Percentiles rank a stretch among this genome's conserved stretches.
Evolutionary conservation across 176 grass and related monocot species (phyloP).

Genomic region (Avena insularis): DNA sequence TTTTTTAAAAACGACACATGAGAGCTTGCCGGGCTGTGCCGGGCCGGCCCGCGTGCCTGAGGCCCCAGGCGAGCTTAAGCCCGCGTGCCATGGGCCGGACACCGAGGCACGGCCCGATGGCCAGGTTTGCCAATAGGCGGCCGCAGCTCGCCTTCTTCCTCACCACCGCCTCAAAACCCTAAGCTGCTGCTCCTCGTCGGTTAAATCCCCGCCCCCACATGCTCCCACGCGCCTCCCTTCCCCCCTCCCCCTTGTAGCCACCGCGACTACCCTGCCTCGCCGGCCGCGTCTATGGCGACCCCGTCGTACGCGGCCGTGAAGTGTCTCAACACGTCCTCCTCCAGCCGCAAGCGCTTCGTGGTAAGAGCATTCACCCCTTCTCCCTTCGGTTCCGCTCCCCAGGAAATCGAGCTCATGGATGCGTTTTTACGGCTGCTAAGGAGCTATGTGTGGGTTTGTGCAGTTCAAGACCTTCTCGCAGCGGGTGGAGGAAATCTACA

Average conservation of each 20-base stretch:
- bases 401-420: constrained; percentile 8
- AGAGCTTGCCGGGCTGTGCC: too few relatives aligned
- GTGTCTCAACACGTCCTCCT: constrained; percentile 75
- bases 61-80: too few relatives aligned
- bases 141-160: neutral
- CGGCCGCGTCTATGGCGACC: constrained; percentile 61
- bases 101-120: too few relatives aligned
- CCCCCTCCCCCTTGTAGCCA: neutral
- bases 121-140: neutral
- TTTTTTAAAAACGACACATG: too few relatives aligned
- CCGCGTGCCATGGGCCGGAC: too few relatives aligned
- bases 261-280: neutral
- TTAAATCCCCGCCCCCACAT: constrained; percentile 53
- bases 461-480: constrained; percentile 95
- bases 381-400: neutral
- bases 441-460: constrained; percentile 5
- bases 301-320: constrained; percentile 66
- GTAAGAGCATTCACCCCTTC: constrained; percentile 47
- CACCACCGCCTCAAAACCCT: constrained; percentile 44
- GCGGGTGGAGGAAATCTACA: constrained; percentile 83
- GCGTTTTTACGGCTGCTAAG: constrained; percentile 17
- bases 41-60: too few relatives aligned
- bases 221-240: neutral
- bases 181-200: constrained; percentile 20
- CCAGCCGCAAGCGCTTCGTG: constrained; percentile 76